These are phyloP conservation scores for Beta corolliflora DNA, from an alignment of 179 eudicot species.

Conservation along the genomic window DNA sequence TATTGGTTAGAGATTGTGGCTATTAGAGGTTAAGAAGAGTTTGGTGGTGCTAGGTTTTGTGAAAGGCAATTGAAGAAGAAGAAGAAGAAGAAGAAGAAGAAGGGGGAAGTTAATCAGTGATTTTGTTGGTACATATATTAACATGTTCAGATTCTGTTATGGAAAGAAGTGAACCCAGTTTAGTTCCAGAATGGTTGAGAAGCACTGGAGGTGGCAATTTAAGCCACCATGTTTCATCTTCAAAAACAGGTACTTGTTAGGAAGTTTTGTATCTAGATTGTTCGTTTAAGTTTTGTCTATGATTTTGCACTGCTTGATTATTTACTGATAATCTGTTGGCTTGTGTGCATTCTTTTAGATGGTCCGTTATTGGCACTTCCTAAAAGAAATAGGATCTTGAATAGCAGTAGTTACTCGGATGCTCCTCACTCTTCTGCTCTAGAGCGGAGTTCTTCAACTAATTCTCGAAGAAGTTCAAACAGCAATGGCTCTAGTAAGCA, in stretches of 20 bases:
- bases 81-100: conserved; percentile 19
- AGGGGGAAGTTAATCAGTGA: conserved; percentile 16
- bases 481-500: conserved; percentile 50
- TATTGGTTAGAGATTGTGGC: conserved; percentile 12
- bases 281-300: not conserved
- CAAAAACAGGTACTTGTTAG: conserved; percentile 50
- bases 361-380: conserved; percentile 32
- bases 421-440: conserved; percentile 39
- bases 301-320: not conserved
- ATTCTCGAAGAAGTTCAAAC: conserved; percentile 55
- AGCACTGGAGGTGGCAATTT: conserved; percentile 59
- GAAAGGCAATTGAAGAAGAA: not conserved
- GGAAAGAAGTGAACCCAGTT: conserved; percentile 88
- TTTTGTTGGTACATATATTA: conserved; percentile 20
- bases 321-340: not conserved
- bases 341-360: conserved; percentile 19
- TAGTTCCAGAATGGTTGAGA: conserved; percentile 88
- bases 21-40: not conserved
- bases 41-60: not conserved
- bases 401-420: conserved; percentile 35
- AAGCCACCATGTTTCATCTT: conserved; percentile 53
- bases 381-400: conserved; percentile 44
- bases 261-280: not conserved
- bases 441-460: conserved; percentile 58
- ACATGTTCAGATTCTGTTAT: conserved; percentile 60